Conservation (phyloP, 2,329 filamentous ascomycete genomes). For the Juglanconis juglandina region DNA sequence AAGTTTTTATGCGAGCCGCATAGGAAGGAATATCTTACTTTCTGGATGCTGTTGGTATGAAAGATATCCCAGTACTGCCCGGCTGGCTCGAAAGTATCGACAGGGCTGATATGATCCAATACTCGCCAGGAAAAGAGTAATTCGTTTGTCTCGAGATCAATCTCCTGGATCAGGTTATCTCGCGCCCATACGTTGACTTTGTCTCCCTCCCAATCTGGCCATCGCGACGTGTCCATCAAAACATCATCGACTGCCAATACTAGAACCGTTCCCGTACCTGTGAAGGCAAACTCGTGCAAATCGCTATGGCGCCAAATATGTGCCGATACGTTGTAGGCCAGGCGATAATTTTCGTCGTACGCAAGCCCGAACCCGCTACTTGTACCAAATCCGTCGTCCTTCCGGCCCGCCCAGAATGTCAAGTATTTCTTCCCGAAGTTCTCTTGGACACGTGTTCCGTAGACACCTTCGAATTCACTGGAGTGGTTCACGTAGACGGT, state of each 20-base stretch:
- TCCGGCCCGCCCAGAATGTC: conserved; percentile 21
- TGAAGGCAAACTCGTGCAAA: conserved; percentile 43
- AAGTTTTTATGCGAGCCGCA: not conserved
- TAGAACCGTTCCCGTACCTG: conserved; percentile 35
- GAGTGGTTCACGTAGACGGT: conserved; percentile 19
- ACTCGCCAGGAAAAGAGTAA: conserved; percentile 36
- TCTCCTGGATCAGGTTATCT: conserved; percentile 31
- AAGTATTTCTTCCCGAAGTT: conserved; percentile 18
- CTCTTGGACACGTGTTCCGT: conserved; percentile 21
- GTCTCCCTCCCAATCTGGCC: conserved; percentile 23
- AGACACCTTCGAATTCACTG: conserved; percentile 17
- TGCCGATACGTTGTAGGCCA: conserved; percentile 22
- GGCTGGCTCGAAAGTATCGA: conserved; percentile 11
- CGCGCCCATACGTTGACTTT: conserved; percentile 29
- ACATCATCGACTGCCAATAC: conserved; percentile 36
- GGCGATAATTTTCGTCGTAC: conserved; percentile 29
- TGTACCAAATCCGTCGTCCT: conserved; percentile 15
- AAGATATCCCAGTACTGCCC: conserved; percentile 34
- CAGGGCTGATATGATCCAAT: conserved; percentile 27
- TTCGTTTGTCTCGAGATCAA: conserved; percentile 33
- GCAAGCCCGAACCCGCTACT: conserved; percentile 1
- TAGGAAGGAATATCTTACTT: conserved; percentile 13
- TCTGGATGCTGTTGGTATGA: conserved; percentile 35
- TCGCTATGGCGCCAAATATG: conserved; percentile 23
- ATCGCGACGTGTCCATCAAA: conserved; percentile 19